Conservation (phyloP, 495 filamentous ascomycete genomes). For the Melanomma pulvis-pyrius region DNA sequence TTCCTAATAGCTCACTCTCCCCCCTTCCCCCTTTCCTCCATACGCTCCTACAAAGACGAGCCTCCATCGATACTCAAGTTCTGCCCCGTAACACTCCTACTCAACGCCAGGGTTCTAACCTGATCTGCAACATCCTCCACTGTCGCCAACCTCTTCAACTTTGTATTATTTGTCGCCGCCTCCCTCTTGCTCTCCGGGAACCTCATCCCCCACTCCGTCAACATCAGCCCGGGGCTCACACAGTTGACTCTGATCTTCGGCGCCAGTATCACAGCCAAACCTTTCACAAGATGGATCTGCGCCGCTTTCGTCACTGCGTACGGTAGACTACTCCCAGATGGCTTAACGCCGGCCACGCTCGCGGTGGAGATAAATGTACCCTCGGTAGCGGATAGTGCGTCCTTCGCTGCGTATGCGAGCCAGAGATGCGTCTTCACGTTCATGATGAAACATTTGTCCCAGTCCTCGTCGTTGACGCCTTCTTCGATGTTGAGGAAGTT, state of each 20-base stretch:
- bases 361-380: conserved; percentile 60
- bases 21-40: not conserved
- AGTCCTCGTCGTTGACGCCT: conserved; percentile 59
- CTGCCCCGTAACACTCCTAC: conserved; percentile 45
- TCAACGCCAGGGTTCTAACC: conserved; percentile 42
- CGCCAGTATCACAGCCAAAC: conserved; percentile 53
- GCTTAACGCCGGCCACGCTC: conserved; percentile 56
- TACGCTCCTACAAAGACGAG: conserved; percentile 34
- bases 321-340: conserved; percentile 31
- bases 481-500: conserved; percentile 57
- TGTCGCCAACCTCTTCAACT: conserved; percentile 55
- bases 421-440: conserved; percentile 63
- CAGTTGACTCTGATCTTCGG: conserved; percentile 59
- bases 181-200: conserved; percentile 54
- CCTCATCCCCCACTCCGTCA: conserved; percentile 58
- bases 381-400: conserved; percentile 52
- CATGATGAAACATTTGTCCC: conserved; percentile 59
- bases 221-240: conserved; percentile 56
- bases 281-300: conserved; percentile 59
- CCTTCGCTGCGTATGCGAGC: conserved; percentile 55
- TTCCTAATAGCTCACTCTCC: not conserved
- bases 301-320: conserved; percentile 61
- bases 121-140: conserved; percentile 52
- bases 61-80: conserved; percentile 45
- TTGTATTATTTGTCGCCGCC: conserved; percentile 48